These are phyloP conservation scores for Lolium multiflorum DNA, from an alignment of 176 grass and related monocot species.

Conservation along the genomic window DNA sequence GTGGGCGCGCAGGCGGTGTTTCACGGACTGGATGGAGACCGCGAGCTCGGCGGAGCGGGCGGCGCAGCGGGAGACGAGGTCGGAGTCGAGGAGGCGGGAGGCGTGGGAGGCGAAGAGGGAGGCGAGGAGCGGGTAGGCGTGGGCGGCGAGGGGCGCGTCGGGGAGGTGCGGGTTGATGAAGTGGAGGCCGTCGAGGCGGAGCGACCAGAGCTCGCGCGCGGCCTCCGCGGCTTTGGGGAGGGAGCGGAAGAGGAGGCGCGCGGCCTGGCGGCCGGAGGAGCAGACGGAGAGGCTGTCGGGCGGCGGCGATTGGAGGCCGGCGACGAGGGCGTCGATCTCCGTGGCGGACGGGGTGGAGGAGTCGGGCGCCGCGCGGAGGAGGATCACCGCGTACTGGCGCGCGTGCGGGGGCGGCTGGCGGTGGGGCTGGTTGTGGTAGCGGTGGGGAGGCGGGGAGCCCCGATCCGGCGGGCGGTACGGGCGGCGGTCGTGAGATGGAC, in stretches of 20 bases:
- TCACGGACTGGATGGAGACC: conserved; percentile 41
- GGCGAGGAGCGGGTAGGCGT: conserved; percentile 51
- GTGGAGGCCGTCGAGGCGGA: conserved; percentile 72
- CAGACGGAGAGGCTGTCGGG: conserved; percentile 30
- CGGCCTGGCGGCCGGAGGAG: conserved; percentile 52
- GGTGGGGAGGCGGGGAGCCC: neutral
- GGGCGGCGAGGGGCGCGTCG: conserved; percentile 17
- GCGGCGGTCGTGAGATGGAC: conserved; percentile 37
- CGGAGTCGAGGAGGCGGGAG: conserved; percentile 48
- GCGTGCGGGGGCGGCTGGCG: neutral
- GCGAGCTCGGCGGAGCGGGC: conserved; percentile 37
- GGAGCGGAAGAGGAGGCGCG: conserved; percentile 48
- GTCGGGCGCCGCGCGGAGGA: conserved; percentile 35
- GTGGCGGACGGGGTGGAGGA: conserved; percentile 23
- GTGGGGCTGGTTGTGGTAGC: conserved; percentile 6
- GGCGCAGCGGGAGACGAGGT: conserved; percentile 35
- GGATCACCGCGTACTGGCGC: conserved; percentile 43
- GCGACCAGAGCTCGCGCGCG: conserved; percentile 60
- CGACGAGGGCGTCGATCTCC: conserved; percentile 62
- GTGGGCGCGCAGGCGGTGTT: neutral
- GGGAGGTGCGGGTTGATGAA: conserved; percentile 42
- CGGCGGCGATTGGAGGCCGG: conserved; percentile 30
- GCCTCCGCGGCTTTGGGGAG: conserved; percentile 52
- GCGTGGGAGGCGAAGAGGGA: conserved; percentile 61
- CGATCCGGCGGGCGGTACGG: conserved; percentile 49